These are phyloP conservation scores for Shiraia bambusicola DNA, from an alignment of 2,329 filamentous ascomycete species.

Conservation along the genomic window DNA sequence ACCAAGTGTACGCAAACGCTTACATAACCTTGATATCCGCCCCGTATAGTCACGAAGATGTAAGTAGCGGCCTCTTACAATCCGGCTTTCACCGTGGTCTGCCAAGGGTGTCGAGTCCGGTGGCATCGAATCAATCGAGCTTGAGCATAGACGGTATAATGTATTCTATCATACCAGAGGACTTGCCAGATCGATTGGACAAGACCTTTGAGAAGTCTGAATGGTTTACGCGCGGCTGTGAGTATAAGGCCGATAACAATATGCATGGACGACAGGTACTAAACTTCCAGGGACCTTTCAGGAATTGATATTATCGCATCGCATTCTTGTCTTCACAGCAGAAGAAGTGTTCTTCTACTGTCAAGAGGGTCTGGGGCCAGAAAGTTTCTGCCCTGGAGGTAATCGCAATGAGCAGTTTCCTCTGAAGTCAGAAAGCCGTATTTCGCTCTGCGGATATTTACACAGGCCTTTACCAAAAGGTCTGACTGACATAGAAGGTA, in stretches of 20 bases:
- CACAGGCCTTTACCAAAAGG: neutral
- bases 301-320: neutral
- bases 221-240: constrained; percentile 1
- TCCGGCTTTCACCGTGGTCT: neutral
- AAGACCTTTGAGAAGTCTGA: neutral
- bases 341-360: neutral
- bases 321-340: neutral
- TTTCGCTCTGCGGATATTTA: neutral
- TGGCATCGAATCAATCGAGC: neutral
- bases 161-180: neutral
- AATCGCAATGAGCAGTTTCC: neutral
- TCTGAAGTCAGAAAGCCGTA: neutral
- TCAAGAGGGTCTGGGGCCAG: neutral
- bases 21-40: constrained; percentile 3
- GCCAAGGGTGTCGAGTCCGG: neutral
- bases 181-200: neutral
- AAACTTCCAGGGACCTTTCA: neutral
- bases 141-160: neutral
- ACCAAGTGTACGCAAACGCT: constrained; percentile 5
- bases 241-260: neutral
- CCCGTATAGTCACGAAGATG: neutral
- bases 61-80: too few species aligned
- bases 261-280: neutral
- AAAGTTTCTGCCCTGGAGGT: neutral
- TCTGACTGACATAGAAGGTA: neutral